Base-by-base conservation (phyloP, 2,329 filamentous ascomycete species). In the Elsinoe necatrix region DNA sequence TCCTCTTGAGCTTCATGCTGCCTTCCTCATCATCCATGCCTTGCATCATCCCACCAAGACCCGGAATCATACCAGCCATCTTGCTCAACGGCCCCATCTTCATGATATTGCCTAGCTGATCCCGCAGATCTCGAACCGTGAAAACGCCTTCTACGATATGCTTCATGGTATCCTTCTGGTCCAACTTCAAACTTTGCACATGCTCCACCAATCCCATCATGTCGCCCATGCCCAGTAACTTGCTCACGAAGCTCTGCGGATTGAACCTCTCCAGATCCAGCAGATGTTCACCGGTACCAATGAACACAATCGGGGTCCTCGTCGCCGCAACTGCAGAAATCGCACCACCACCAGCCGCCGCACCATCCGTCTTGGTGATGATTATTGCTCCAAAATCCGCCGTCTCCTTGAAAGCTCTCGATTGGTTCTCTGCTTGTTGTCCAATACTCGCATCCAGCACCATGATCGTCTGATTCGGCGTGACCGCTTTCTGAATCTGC, bases 81-180 rank as follows among this genome's bases (percentile, higher is more conserved):
- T 98, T 97, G 16, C 88, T 95, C 1, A 98, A 75, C 0, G 93
- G 93, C 0, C 93, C 93, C 93, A 98, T 97, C 76, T 98, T 98
- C 90, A 97, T 96, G 67, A 98, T 96, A 67, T 97, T 97, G 58
- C 86, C 87, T 11, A 98, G 83, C 69, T 98, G 95, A 69, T 98
- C 93, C 18, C 93, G 84, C 63, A 98, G 80, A 69, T 98, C 93
- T 56, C 93, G 86, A 31, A 98, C 81, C 0, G 93, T 95, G 72
- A 97, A 98, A 61, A 96, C 91, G 57, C 93, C 93, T 67, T 96
- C 92, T 5, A 89, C 87, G 63, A 98, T 95, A 75, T 98, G 92
- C 77, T 98, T 98, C 80, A 98, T 96, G 2, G 93, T 97, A 66
- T 97, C 92, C 73, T 98, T 97, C 63, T 96, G 93, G 71, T 97